Evolutionary conservation across 345 rosid species (phyloP), one percentile per base, ranked within the genome.

Genomic region (Kandelia obovata): DNA sequence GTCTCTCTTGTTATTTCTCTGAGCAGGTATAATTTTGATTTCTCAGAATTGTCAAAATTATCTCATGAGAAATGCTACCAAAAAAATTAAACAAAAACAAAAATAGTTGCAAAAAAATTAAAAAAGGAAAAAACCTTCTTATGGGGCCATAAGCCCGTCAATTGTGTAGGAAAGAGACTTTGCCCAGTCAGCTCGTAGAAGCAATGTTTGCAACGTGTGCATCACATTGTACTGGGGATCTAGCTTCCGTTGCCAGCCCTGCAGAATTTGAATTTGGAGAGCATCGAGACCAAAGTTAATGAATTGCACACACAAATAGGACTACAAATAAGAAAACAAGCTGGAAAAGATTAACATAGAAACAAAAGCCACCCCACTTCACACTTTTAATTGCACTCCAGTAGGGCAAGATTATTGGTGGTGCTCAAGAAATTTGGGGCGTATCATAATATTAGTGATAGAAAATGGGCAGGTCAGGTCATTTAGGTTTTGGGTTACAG

Each of bases 241-340:
- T 1, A 96, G 96, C 80, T 96, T 96, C 73, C 92, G 75, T 73
- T 96, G 98, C 99, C 99, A 96, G 31, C 98, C 99, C 98, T 95
- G 61, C 39, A 69, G 27, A 62, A 46, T 67, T 28, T n/a, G 30
- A 43, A 43, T 43, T 16, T 15, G 17, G 19, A 43, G 49, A 71
- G 28, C 60, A 16, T 17, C 28, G 13, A 34, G 35, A 25, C 15
- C 60, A 25, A 34, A 35, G 30, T 26, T 32, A 66, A 34, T 53
- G 28, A 17, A 59, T 15, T 2, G 19, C 49, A 43, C 17, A 43
- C 19, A 43, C 13, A 43, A 43, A 11, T 0, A 13, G 5, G 49
- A 43, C 16, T 43, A 17, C 49, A 13, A 15, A 7, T 7, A 34
- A 34, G 27, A 28, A 28, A 27, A 59, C 6, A 4, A 23, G 10